Percentiles rank a stretch among this genome's conserved stretches.
phyloP scores from a whole-genome alignment of 2,329 filamentous ascomycete genomes.

The Cyphellophora attinorum region DNA sequence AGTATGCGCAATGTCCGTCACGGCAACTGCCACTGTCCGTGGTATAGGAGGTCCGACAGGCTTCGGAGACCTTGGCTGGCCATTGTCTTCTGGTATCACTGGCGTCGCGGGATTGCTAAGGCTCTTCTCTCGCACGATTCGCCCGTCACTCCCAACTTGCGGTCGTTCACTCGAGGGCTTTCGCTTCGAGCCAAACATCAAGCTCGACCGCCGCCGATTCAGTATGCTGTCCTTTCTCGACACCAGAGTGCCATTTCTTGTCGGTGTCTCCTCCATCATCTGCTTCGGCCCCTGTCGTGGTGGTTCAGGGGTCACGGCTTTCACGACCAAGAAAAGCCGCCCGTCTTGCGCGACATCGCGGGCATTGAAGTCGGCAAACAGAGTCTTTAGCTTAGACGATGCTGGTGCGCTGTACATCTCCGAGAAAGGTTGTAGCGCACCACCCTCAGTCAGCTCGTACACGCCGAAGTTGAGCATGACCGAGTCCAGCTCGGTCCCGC shows the following conservation, averaged over 20 bases:
- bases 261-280: slow-evolving; percentile 11
- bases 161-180: slow-evolving; percentile 14
- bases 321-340: slow-evolving; percentile 73
- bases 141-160: slow-evolving; percentile 22
- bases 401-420: slow-evolving; percentile 66
- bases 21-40: slow-evolving; percentile 57
- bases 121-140: slow-evolving; percentile 8
- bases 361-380: slow-evolving; percentile 78
- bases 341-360: slow-evolving; percentile 57
- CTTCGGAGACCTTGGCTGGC: slow-evolving; percentile 12
- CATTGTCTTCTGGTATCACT: slow-evolving; percentile 8
- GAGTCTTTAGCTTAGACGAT: slow-evolving; percentile 63
- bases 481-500: slow-evolving; percentile 64
- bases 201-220: slow-evolving; percentile 30
- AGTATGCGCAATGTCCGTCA: slow-evolving; percentile 65
- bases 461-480: slow-evolving; percentile 70
- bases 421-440: slow-evolving; percentile 58
- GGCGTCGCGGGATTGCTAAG: slow-evolving; percentile 11
- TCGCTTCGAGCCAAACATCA: slow-evolving; percentile 26
- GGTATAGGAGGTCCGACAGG: slow-evolving; percentile 15
- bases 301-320: slow-evolving; percentile 56
- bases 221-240: slow-evolving; percentile 14
- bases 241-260: slow-evolving; percentile 16
- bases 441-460: slow-evolving; percentile 59
- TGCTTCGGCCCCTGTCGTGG: slow-evolving; percentile 18